phyloP scores from a whole-genome alignment of 73 alveolate genomes.

The Paramecium caudatum region DNA sequence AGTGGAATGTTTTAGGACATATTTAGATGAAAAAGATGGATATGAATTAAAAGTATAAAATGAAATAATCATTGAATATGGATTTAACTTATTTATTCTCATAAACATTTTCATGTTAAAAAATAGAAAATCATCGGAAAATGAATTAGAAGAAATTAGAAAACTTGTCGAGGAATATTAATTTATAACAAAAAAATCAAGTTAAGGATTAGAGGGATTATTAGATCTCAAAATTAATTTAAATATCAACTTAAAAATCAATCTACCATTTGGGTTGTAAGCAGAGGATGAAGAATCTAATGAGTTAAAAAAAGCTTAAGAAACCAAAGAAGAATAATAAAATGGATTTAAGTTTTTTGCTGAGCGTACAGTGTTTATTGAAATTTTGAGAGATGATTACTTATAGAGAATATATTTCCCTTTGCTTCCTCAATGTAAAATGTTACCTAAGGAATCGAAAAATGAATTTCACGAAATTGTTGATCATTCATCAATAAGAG shows the following conservation, averaged over 20 bases:
- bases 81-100: conserved; percentile 68
- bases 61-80: conserved; percentile 70
- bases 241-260: conserved; percentile 4
- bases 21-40: conserved; percentile 19
- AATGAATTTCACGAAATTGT: conserved; percentile 69
- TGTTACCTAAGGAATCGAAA: conserved; percentile 69
- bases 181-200: conserved; percentile 53
- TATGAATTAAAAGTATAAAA: neutral
- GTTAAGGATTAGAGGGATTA: conserved; percentile 27
- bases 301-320: conserved; percentile 31
- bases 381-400: conserved; percentile 67
- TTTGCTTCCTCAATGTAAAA: conserved; percentile 71
- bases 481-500: conserved; percentile 70
- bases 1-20: conserved; percentile 41
- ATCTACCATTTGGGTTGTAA: neutral
- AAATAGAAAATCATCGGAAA: conserved; percentile 58
- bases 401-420: conserved; percentile 71
- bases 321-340: conserved; percentile 50
- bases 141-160: conserved; percentile 67
- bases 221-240: conserved; percentile 7
- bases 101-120: conserved; percentile 67
- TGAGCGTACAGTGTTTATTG: conserved; percentile 59
- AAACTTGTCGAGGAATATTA: conserved; percentile 63
- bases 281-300: conserved; percentile 59
- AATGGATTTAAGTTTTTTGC: conserved; percentile 61